Evolutionary conservation across 2,329 filamentous ascomycete genomes (phyloP).

Genomic region (Xylaria sp.): DNA sequence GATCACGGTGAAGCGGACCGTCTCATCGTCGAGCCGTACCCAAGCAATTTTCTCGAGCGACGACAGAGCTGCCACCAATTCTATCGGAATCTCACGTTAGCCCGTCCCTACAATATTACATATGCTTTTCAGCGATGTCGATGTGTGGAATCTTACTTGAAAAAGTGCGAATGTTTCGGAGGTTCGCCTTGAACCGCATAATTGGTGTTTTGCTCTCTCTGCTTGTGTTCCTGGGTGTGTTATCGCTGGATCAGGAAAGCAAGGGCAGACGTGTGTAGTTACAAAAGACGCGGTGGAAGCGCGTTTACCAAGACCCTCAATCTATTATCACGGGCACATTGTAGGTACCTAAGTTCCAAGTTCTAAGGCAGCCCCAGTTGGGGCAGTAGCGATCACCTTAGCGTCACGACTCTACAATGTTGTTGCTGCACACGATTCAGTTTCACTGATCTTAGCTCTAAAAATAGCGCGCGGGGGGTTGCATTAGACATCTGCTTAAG

Average conservation of each 20-base stretch:
- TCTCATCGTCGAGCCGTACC: constrained; percentile 88
- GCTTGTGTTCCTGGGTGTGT: neutral
- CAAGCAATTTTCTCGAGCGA: constrained; percentile 85
- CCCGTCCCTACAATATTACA: neutral
- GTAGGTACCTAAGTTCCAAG: no score
- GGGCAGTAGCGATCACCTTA: neutral
- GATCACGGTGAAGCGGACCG: constrained; percentile 93
- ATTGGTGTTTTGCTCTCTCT: neutral
- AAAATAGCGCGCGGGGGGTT: constrained; percentile 29
- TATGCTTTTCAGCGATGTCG: neutral
- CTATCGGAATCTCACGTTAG: constrained; percentile 52
- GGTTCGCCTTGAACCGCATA: constrained; percentile 73
- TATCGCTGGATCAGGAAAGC: neutral
- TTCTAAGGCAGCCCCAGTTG: neutral
- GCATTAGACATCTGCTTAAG: constrained; percentile 13
- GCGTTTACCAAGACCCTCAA: neutral
- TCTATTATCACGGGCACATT: neutral
- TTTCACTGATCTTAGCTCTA: constrained; percentile 7
- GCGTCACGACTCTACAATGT: neutral
- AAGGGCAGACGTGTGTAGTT: neutral
- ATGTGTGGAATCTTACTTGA: constrained; percentile 60
- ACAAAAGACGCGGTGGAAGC: neutral
- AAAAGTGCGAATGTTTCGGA: constrained; percentile 74
- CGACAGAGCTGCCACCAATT: constrained; percentile 71
- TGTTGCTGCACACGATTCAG: no score